Conservation (phyloP, 2,329 filamentous ascomycete genomes). For the Monosporascus cannonballus region DNA sequence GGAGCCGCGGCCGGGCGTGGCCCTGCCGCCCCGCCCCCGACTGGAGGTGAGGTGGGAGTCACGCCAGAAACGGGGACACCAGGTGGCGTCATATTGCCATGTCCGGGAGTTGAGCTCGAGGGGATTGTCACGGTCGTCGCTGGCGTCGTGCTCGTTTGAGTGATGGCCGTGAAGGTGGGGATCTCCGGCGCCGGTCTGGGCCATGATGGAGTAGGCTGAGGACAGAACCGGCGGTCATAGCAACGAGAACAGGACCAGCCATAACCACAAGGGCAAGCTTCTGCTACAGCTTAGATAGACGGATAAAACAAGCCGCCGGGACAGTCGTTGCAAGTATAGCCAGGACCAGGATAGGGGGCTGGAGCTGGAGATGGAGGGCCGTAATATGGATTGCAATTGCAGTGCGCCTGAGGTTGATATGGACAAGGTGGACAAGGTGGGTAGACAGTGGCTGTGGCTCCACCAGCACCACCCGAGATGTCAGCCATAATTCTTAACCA, state of each 20-base stretch:
- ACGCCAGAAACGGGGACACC: too few relatives aligned
- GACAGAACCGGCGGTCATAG: slow-evolving; percentile 31
- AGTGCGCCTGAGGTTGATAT: slow-evolving; percentile 8
- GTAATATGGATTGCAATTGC: slow-evolving; percentile 5
- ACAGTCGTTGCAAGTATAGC: slow-evolving; percentile 31
- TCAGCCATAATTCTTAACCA: not conserved
- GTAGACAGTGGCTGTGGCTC: slow-evolving; percentile 12
- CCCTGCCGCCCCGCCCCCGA: not conserved
- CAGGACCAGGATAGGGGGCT: slow-evolving; percentile 29
- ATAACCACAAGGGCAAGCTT: slow-evolving; percentile 28
- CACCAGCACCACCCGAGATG: slow-evolving; percentile 4
- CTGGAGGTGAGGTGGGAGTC: not conserved
- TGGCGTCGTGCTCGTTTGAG: slow-evolving; percentile 1
- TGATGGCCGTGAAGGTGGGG: not conserved
- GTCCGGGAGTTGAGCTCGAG: slow-evolving; percentile 3
- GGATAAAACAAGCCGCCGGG: slow-evolving; percentile 32
- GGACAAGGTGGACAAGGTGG: slow-evolving; percentile 15
- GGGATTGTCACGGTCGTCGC: not conserved
- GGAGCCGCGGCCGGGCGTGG: not conserved
- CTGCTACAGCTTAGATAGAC: slow-evolving; percentile 26
- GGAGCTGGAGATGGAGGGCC: slow-evolving; percentile 3
- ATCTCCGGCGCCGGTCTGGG: slow-evolving; percentile 6
- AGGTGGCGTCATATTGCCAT: not conserved
- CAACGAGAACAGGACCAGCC: slow-evolving; percentile 33
- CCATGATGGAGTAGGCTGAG: slow-evolving; percentile 15